These are phyloP conservation scores for Grosmannia penicillata DNA, from an alignment of 2,329 filamentous ascomycete species.

Conservation along the genomic window DNA sequence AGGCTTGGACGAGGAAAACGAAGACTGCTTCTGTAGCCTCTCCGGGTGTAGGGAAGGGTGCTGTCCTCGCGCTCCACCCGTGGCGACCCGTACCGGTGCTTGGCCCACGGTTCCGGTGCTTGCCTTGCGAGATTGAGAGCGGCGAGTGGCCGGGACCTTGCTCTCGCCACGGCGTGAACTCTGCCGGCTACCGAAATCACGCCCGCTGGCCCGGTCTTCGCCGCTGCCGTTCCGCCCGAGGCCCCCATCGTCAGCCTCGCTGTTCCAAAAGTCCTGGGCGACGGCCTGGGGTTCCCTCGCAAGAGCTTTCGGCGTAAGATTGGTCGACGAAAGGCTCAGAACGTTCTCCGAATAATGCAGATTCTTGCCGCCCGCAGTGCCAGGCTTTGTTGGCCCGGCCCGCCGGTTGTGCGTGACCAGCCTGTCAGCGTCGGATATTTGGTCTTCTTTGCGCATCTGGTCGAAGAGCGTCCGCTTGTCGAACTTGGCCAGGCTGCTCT, in stretches of 20 bases:
- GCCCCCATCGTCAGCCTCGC: conserved; percentile 49
- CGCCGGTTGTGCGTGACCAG: conserved; percentile 77
- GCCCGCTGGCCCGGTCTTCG: conserved; percentile 30
- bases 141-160: conserved; percentile 30
- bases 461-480: conserved; percentile 88
- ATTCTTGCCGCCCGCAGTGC: conserved; percentile 73
- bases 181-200: conserved; percentile 35
- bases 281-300: conserved; percentile 18
- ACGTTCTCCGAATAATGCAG: conserved; percentile 87
- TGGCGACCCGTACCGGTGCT: conserved; percentile 32
- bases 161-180: conserved; percentile 35
- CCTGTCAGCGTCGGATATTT: conserved; percentile 77
- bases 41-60: background rate
- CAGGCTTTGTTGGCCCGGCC: conserved; percentile 43
- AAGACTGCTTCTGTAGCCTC: conserved; percentile 6
- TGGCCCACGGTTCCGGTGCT: conserved; percentile 25
- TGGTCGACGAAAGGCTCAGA: conserved; percentile 42
- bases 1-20: conserved; percentile 8
- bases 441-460: conserved; percentile 79
- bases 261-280: conserved; percentile 51
- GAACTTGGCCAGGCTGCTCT: conserved; percentile 78
- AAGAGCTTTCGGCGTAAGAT: conserved; percentile 14
- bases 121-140: conserved; percentile 43
- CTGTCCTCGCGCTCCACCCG: conserved; percentile 16
- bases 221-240: conserved; percentile 15